Base-by-base conservation (phyloP, 2,329 filamentous ascomycete species). In the Sclerotiophoma versabilis region DNA sequence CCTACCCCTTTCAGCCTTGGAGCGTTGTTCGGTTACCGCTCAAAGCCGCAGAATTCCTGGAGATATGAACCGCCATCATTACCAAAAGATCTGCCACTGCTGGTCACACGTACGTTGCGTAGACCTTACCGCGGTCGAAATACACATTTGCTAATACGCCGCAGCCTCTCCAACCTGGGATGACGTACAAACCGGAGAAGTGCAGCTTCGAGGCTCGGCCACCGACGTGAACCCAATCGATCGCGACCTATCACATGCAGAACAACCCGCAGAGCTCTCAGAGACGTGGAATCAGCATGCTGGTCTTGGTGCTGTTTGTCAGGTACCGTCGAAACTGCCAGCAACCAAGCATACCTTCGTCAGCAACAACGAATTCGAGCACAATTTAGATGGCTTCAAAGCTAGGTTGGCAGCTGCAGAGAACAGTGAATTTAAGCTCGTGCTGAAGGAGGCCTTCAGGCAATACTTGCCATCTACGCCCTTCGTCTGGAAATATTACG, bases 61-160 rank as follows among this genome's bases (percentile, higher is more conserved):
- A 70, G 59, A 70, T 75, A 75, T 58, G 65, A 75, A 50, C 65
- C 72, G 25, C 72, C 72, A 3, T 69, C 72, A 19, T 48, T 58
- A 17, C 60, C 50, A 11, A 55, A 51, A 37, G 42, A 52, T 36
- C 27, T 33, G 14, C 47, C 52, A 42, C 58, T 56, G 49, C 45
- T 60, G 41, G 45, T 57, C 14, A 29, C 45, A 7, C n/a, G 68
- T 72, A 68, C 41, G 69, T 62, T 12, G 37, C 10, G 27, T 12
- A 32, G 6, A 9, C 1, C 17, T 9, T 15, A 10, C 3, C 9
- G 14, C 15, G 7, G 14, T n/a, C 20, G n/a, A 2, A 14, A 10
- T 10, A 17, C 10, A 34, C 26, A 11, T 14, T 20, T 27, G 39
- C 51, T 54, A 29, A 54, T n/a, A 26, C 10, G 12, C 14, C 14